Evolutionary conservation across 2,329 filamentous ascomycete species (phyloP).

Genomic region (Chaetomium globosum): DNA sequence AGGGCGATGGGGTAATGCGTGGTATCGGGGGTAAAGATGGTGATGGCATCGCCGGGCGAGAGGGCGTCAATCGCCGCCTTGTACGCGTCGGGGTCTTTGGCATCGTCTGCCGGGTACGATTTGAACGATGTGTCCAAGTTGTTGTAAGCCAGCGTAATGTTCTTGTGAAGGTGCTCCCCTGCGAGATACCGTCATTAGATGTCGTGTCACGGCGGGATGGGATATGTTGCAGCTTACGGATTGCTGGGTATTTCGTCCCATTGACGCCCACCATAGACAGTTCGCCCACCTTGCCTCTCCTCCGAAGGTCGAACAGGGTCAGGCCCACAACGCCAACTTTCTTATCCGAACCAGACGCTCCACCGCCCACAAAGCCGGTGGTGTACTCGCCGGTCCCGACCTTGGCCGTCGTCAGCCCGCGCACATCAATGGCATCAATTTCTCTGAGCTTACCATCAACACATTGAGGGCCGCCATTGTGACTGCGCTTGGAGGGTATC

Average conservation of each 20-base stretch:
- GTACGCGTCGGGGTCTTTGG: conserved; percentile 77
- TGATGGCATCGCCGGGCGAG: conserved; percentile 81
- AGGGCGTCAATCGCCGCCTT: conserved; percentile 85
- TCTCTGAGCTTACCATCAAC: conserved; percentile 62
- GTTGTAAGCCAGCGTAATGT: conserved; percentile 88
- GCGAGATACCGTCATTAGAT: conserved; percentile 16
- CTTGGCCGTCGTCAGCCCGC: conserved; percentile 45
- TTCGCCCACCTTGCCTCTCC: conserved; percentile 83
- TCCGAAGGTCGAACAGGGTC: conserved; percentile 83
- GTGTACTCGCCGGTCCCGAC: conserved; percentile 96
- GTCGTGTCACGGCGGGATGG: background rate
- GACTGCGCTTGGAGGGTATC: background rate
- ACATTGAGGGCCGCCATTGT: conserved; percentile 59
- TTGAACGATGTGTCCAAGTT: conserved; percentile 82
- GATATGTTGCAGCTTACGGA: conserved; percentile 62
- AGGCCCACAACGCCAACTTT: conserved; percentile 93
- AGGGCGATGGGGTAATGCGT: conserved; percentile 91
- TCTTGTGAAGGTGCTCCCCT: conserved; percentile 83
- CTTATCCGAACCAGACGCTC: conserved; percentile 86
- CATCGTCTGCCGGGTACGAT: conserved; percentile 76
- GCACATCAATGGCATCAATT: background rate
- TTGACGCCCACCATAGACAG: conserved; percentile 89
- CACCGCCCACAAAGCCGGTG: conserved; percentile 85
- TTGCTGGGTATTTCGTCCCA: conserved; percentile 86
- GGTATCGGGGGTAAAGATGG: conserved; percentile 92